Evolutionary conservation across 1,284 basidiomycete species (phyloP).

Genomic region (Xerocomus nothofagi): DNA sequence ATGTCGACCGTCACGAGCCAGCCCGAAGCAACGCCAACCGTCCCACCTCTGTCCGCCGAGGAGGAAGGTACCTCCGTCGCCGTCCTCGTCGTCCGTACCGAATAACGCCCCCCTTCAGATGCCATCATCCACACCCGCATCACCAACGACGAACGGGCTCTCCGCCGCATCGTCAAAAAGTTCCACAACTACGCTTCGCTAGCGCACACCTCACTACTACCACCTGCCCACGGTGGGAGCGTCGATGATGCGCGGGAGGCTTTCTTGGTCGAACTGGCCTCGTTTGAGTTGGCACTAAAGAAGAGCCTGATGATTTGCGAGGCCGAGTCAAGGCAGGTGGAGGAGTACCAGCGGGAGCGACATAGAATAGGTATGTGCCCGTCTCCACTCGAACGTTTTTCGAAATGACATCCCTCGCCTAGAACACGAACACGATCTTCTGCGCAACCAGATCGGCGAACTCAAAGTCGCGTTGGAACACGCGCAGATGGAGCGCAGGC

Average conservation of each 20-base stretch:
- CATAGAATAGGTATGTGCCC: conserved; percentile 61
- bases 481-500: conserved; percentile 67
- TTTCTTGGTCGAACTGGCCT: conserved; percentile 71
- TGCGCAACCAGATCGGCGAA: conserved; percentile 70
- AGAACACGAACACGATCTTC: conserved; percentile 69
- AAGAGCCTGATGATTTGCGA: conserved; percentile 79
- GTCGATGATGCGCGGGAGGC: conserved; percentile 74
- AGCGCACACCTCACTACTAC: conserved; percentile 49
- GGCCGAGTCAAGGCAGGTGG: conserved; percentile 76
- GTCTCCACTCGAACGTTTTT: not conserved
- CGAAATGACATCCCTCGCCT: not conserved
- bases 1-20: conserved; percentile 25
- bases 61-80: conserved; percentile 58
- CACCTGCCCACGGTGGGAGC: conserved; percentile 36
- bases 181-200: conserved; percentile 70
- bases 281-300: conserved; percentile 69
- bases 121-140: conserved; percentile 75
- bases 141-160: conserved; percentile 69
- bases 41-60: conserved; percentile 55
- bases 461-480: conserved; percentile 73
- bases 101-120: conserved; percentile 45
- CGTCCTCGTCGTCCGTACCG: conserved; percentile 18
- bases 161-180: conserved; percentile 75
- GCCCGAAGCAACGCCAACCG: conserved; percentile 12
- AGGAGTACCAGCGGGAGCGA: conserved; percentile 72